phyloP scores from a whole-genome alignment of 2,329 filamentous ascomycete species.

The Cordyceps farinosa region DNA sequence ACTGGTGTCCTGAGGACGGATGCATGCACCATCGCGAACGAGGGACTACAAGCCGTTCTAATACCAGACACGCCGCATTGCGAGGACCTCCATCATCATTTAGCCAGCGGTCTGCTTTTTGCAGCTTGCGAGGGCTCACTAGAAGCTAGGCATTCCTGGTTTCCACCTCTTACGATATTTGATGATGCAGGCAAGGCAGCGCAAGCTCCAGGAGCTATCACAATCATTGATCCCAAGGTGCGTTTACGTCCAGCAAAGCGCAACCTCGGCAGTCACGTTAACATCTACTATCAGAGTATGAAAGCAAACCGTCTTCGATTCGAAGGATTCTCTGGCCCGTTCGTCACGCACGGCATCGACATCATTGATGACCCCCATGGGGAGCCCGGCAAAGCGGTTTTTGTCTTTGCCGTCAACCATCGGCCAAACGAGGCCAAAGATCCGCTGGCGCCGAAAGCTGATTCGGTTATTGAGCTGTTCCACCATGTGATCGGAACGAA shows the following conservation, averaged over 20 bases:
- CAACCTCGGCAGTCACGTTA: not conserved
- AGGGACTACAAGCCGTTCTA: constrained; percentile 31
- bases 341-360: constrained; percentile 59
- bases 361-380: constrained; percentile 47
- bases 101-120: constrained; percentile 46
- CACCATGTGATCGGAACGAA: constrained; percentile 45
- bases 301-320: constrained; percentile 44
- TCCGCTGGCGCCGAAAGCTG: constrained; percentile 35
- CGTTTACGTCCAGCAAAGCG: constrained; percentile 18
- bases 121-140: constrained; percentile 51
- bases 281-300: constrained; percentile 36
- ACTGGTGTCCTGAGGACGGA: constrained; percentile 7
- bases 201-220: constrained; percentile 41
- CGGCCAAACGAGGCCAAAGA: constrained; percentile 41
- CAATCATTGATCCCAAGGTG: constrained; percentile 53
- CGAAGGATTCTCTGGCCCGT: constrained; percentile 49
- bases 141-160: constrained; percentile 46
- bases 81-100: constrained; percentile 58
- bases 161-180: constrained; percentile 45
- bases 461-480: constrained; percentile 57
- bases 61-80: constrained; percentile 54
- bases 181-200: constrained; percentile 35
- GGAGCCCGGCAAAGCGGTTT: constrained; percentile 41
- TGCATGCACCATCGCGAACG: not conserved
- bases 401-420: constrained; percentile 60